These are phyloP conservation scores for Nothopassalora personata DNA, from an alignment of 2,329 filamentous ascomycete genomes.

Conservation along the genomic window DNA sequence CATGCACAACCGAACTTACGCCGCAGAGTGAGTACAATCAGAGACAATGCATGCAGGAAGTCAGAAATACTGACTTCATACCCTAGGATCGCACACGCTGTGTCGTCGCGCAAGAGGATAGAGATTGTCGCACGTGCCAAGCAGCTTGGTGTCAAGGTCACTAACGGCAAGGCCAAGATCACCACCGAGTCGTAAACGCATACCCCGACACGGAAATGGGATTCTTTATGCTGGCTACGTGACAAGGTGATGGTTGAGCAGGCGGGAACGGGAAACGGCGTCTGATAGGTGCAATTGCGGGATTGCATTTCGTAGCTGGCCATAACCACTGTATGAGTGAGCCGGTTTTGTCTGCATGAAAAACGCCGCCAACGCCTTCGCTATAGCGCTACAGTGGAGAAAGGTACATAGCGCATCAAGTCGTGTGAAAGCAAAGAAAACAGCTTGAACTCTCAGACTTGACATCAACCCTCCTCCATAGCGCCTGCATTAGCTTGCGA, in stretches of 20 bases:
- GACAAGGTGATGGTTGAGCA: constrained; percentile 10
- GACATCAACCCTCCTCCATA: constrained; percentile 28
- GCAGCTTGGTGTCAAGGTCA: constrained; percentile 99
- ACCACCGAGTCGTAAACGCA: constrained; percentile 71
- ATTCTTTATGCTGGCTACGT: constrained; percentile 15
- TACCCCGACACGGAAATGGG: constrained; percentile 1
- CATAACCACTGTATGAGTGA: constrained; percentile 9
- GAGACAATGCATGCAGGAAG: background rate
- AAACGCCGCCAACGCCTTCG: constrained; percentile 29
- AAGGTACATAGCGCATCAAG: constrained; percentile 21
- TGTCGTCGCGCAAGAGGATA: constrained; percentile 97
- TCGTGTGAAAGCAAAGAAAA: constrained; percentile 20
- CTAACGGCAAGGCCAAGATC: constrained; percentile 98
- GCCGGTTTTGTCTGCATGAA: constrained; percentile 16
- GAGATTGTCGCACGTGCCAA: constrained; percentile 97
- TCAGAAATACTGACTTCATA: constrained; percentile 33
- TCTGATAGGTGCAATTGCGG: constrained; percentile 12
- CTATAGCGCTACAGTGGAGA: constrained; percentile 19
- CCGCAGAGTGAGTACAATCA: constrained; percentile 75
- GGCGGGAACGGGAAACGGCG: constrained; percentile 16
- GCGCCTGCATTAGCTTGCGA: constrained; percentile 15
- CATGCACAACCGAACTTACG: constrained; percentile 99
- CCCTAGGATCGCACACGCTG: constrained; percentile 86
- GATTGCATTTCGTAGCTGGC: constrained; percentile 19
- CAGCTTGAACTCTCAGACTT: constrained; percentile 6